Evolutionary conservation across 2,329 filamentous ascomycete species (phyloP), one percentile per base, ranked within the genome.

Genomic region (Scedosporium apiospermum): DNA sequence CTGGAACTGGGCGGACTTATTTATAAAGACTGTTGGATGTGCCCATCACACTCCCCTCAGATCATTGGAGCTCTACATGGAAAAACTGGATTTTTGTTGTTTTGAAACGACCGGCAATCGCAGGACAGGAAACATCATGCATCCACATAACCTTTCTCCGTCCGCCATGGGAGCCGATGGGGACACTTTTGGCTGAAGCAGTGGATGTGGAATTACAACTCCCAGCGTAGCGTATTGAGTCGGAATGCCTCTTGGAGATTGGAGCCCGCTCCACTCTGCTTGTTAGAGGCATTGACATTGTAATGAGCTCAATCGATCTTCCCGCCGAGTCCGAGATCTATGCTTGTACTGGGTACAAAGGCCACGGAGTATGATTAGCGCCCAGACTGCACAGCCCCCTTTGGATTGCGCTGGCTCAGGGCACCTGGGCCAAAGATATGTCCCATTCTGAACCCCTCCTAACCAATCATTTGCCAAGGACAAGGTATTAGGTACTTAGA

Each of bases 371-470:
- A 53, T 61, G 46, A 55, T 53, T 18, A 38, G 18, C 26, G 59
- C 59, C 59, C 46, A 61, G 46, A 34, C 23, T 61, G 59, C 59
- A 61, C 59, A 61, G 59, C 59, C 58, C 46, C 59, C 59, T 6
- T 49, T 23, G 10, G 55, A 49, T 21, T 5, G 16, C 30, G 44
- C 14, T 9, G 7, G 44, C 26, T 7, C 12, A 26, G 42, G 27
- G 38, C 41, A 46, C 21, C 18, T 58, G 21, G 55, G 12, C 16
- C 18, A 10, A 21, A 5, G n/a, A 59, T 21, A 53, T 51, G 23
- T 60, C 58, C n/a, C 42, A 4, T 27, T n/a, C 23, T 53, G 16
- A 61, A n/a, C 46, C 44, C 42, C 59, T 41, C n/a, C n/a, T 14
- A 14, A 16, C 34, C 55, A 57, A 57, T 57, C 10, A 26, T 18